Conservation (phyloP, 345 rosid genomes). For the Luvunga scandens region DNA sequence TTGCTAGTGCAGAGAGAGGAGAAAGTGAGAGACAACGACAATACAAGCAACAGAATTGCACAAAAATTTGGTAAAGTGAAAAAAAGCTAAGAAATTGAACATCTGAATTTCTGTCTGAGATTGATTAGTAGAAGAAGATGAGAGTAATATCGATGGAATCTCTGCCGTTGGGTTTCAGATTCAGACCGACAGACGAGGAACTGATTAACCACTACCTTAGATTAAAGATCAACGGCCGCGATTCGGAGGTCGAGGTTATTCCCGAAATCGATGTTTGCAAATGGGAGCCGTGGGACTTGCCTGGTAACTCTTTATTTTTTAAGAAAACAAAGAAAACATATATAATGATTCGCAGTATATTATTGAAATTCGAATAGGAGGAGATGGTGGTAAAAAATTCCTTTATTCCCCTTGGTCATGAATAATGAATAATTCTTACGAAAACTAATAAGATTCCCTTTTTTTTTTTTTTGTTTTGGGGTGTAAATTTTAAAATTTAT, state of each 20-base stretch:
- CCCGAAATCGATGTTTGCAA: slow-evolving; percentile 90
- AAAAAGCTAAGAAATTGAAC: not conserved
- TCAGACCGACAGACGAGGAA: slow-evolving; percentile 91
- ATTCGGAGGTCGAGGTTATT: slow-evolving; percentile 72
- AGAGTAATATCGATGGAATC: slow-evolving; percentile 46
- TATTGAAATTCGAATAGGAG: no score
- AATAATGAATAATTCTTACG: slow-evolving; percentile 10
- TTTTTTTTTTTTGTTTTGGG: not conserved
- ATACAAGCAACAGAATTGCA: not conserved
- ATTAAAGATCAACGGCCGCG: slow-evolving; percentile 80
- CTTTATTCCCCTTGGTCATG: slow-evolving; percentile 6
- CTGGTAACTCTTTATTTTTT: slow-evolving; percentile 37
- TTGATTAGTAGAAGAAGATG: slow-evolving; percentile 19
- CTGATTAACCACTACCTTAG: slow-evolving; percentile 83
- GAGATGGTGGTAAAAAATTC: not conserved
- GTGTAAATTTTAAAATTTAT: no score
- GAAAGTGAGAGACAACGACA: not conserved
- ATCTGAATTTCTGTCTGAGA: slow-evolving; percentile 1
- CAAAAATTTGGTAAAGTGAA: not conserved
- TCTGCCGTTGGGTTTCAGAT: slow-evolving; percentile 83
- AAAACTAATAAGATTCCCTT: slow-evolving; percentile 1
- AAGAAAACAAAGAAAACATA: no score
- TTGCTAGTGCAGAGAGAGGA: not conserved
- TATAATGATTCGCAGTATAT: no score
- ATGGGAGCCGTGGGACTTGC: slow-evolving; percentile 98